Evolutionary conservation across 192 early-diverging fungal genomes (phyloP).

Genomic region (Podila epicladia): DNA sequence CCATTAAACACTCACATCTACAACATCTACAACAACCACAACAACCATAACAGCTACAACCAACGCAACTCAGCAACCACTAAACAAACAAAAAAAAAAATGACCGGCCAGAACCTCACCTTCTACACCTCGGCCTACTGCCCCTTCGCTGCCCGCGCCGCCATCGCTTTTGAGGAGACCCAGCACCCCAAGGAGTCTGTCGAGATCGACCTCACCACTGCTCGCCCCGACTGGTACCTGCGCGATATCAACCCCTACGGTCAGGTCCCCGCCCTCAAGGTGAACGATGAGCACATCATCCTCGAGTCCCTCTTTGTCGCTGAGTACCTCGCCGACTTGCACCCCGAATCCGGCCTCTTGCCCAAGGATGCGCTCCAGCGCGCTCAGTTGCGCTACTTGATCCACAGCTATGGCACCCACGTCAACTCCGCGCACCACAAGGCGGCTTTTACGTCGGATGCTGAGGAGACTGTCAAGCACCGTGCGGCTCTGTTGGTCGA

Average conservation of each 20-base stretch:
- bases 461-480: slow-evolving; percentile 10
- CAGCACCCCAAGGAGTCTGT: slow-evolving; percentile 58
- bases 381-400: slow-evolving; percentile 49
- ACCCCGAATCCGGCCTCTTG: slow-evolving; percentile 55
- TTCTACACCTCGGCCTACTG: slow-evolving; percentile 63
- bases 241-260: slow-evolving; percentile 68
- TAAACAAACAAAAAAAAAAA: slow-evolving; percentile 1
- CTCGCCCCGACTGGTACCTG: slow-evolving; percentile 17
- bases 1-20: not conserved
- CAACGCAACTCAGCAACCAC: not conserved
- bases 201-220: slow-evolving; percentile 62
- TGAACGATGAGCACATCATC: slow-evolving; percentile 57
- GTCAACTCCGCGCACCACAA: slow-evolving; percentile 10
- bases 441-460: slow-evolving; percentile 7
- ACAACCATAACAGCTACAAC: slow-evolving; percentile 3
- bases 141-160: slow-evolving; percentile 73
- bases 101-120: slow-evolving; percentile 43
- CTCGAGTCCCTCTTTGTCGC: slow-evolving; percentile 71
- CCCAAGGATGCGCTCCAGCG: slow-evolving; percentile 51
- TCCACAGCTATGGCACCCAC: slow-evolving; percentile 45
- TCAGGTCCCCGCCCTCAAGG: slow-evolving; percentile 69
- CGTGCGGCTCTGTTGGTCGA: slow-evolving; percentile 1
- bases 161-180: slow-evolving; percentile 68
- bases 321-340: slow-evolving; percentile 69
- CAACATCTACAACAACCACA: not conserved